These are phyloP conservation scores for Rhodotorula sp. DNA, from an alignment of 1,284 basidiomycete genomes.

Conservation along the genomic window DNA sequence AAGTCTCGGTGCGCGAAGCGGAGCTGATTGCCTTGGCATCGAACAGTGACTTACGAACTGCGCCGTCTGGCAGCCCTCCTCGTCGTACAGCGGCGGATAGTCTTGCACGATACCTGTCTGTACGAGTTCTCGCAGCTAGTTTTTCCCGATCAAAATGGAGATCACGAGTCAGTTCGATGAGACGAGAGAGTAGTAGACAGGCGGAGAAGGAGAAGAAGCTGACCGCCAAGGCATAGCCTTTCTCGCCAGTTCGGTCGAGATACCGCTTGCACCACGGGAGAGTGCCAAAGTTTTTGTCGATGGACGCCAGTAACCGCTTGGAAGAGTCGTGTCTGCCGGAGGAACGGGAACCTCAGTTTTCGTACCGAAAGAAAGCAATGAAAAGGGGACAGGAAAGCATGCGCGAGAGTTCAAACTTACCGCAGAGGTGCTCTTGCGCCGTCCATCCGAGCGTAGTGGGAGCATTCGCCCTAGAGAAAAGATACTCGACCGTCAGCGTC, in stretches of 20 bases:
- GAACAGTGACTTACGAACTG: constrained; percentile 68
- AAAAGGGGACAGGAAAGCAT: neutral
- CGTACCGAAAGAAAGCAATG: neutral
- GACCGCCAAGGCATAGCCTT: constrained; percentile 87
- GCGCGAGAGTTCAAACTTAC: constrained; percentile 52
- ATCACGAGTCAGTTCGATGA: neutral
- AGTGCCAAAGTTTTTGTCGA: constrained; percentile 92
- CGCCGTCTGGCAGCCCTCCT: constrained; percentile 75
- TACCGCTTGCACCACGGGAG: constrained; percentile 95
- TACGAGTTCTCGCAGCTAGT: constrained; percentile 83
- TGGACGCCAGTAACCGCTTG: constrained; percentile 79
- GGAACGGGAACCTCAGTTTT: neutral
- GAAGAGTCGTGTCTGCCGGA: constrained; percentile 70
- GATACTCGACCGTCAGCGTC: neutral
- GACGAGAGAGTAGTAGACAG: constrained; percentile 1
- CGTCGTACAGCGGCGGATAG: constrained; percentile 90
- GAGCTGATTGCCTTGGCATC: neutral
- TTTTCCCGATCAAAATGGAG: too few species aligned
- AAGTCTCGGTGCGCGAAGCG: neutral
- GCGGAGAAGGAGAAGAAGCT: constrained; percentile 44
- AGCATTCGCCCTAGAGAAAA: constrained; percentile 81
- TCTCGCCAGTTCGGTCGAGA: constrained; percentile 89
- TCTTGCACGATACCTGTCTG: constrained; percentile 82
- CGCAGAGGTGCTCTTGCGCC: constrained; percentile 64
- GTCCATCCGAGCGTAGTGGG: constrained; percentile 81